Evolutionary conservation across 495 filamentous ascomycete genomes (phyloP), one percentile per base, ranked within the genome.

Genomic region (Arthonia radiata): DNA sequence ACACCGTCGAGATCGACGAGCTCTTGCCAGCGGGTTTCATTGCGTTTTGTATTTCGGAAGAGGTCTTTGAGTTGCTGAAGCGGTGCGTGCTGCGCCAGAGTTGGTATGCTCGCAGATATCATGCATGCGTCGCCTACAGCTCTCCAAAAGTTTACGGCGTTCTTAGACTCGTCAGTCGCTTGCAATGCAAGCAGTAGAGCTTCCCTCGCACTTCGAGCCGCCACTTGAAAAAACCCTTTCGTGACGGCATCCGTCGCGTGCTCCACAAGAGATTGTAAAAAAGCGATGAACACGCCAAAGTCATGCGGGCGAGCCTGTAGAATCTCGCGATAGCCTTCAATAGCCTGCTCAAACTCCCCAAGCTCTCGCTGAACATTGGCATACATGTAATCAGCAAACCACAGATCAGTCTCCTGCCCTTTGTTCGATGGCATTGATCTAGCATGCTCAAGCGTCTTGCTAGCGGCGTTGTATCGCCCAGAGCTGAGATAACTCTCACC

Each of bases 351-450:
- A 43, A 71, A 90, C 11, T 90, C 69, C 6, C 82, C 79, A 18
- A 94, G 57, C 44, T 94, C 86, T 21, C 86, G 63, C 39, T 76
- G 72, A 11, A 94, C 74, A 33, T 99, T 93, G 2, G 81, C 83
- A n/a, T 92, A 58, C 68, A 99, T 90, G 41, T 93, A 91, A 35
- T 76, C 71, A 4, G 79, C 76, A 43, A 93, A 94, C 86, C 86
- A 99, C n/a, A n/a, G n/a, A n/a, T n/a, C n/a, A 18, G 62, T 68
- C 22, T 82, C 69, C 4, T 39, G 53, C 13, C 38, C 23, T 6
- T 54, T 54, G 10, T 52, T 44, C 22, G 40, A 39, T 18, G 52
- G 47, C 24, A 83, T 50, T 27, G 52, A 54, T 35, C 78, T 64
- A 0, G 83, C 81, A 39, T 82, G 68, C 26, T 72, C 53, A 33